phyloP scores from a whole-genome alignment of 2,329 filamentous ascomycete genomes.

The Monosporascus sp. region DNA sequence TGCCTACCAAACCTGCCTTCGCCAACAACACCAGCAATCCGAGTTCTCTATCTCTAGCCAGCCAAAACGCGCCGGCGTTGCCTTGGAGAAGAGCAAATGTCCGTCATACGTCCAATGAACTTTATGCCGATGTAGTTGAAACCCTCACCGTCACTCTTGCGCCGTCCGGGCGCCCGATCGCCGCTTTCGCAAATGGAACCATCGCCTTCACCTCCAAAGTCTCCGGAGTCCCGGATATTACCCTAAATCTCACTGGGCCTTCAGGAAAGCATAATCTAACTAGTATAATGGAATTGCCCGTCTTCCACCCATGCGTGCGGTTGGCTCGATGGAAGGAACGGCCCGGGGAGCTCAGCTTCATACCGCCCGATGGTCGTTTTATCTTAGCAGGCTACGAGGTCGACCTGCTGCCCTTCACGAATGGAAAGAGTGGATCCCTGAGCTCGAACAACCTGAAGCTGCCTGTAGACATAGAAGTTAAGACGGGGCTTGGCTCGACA shows the following conservation, averaged over 20 bases:
- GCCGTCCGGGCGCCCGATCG: constrained; percentile 80
- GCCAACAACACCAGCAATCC: constrained; percentile 34
- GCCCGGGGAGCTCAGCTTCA: constrained; percentile 89
- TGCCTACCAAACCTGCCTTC: constrained; percentile 55
- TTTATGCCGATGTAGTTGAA: constrained; percentile 95
- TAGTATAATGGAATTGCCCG: constrained; percentile 75
- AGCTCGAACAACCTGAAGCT: constrained; percentile 66
- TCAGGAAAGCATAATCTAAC: constrained; percentile 73
- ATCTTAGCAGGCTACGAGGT: constrained; percentile 93
- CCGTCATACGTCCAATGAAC: constrained; percentile 90
- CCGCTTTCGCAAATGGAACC: constrained; percentile 83
- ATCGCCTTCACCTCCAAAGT: constrained; percentile 95
- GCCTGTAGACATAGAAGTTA: constrained; percentile 76
- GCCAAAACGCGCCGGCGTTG: constrained; percentile 51
- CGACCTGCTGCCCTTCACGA: constrained; percentile 72
- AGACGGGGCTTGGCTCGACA: constrained; percentile 66
- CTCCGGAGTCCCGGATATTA: constrained; percentile 87
- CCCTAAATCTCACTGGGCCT: constrained; percentile 72
- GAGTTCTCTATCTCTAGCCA: constrained; percentile 33
- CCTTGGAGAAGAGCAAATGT: constrained; percentile 92
- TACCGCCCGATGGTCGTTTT: constrained; percentile 91
- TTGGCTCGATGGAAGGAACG: constrained; percentile 84
- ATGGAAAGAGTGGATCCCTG: constrained; percentile 48
- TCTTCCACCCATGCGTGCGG: constrained; percentile 94
- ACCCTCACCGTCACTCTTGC: constrained; percentile 82